A percentile compares a stretch with the other conserved stretches of the same genome.
These are phyloP conservation scores for Eutrema yunnanense DNA, from an alignment of 345 rosid species.

Conservation along the genomic window DNA sequence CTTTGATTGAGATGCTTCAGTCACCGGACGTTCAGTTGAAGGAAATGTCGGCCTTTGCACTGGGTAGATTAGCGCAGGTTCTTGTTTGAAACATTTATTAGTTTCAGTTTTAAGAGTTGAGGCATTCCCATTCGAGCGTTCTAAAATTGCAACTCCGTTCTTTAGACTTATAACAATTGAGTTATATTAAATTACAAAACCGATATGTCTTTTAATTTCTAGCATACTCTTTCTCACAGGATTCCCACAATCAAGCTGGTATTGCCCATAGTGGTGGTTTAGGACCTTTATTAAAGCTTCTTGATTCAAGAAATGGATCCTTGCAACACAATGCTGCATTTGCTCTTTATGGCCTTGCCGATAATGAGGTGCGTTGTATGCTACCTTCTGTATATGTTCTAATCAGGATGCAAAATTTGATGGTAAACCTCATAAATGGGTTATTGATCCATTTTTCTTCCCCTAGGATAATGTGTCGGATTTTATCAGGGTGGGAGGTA, in stretches of 20 bases:
- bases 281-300: constrained; percentile 82
- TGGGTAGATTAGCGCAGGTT: constrained; percentile 99
- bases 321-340: constrained; percentile 99
- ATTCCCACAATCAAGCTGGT: constrained; percentile 94
- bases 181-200: background rate
- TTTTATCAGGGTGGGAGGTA: constrained; percentile 97
- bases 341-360: constrained; percentile 98
- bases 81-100: constrained; percentile 10
- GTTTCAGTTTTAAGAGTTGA: background rate
- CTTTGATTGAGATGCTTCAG: constrained; percentile 93
- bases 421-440: constrained; percentile 19
- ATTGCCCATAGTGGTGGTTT: constrained; percentile 92
- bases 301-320: constrained; percentile 94
- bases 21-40: constrained; percentile 82
- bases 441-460: constrained; percentile 29
- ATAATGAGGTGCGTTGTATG: constrained; percentile 74
- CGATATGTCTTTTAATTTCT: background rate
- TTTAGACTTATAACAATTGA: background rate
- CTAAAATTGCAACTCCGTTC: background rate
- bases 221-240: constrained; percentile 43
- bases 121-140: background rate
- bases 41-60: constrained; percentile 99
- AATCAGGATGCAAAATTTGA: background rate
- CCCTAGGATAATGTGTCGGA: constrained; percentile 88
- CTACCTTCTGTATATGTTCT: background rate